Evolutionary conservation across 805 yeast genomes (phyloP).

Genomic region (Candida lessepsii): DNA sequence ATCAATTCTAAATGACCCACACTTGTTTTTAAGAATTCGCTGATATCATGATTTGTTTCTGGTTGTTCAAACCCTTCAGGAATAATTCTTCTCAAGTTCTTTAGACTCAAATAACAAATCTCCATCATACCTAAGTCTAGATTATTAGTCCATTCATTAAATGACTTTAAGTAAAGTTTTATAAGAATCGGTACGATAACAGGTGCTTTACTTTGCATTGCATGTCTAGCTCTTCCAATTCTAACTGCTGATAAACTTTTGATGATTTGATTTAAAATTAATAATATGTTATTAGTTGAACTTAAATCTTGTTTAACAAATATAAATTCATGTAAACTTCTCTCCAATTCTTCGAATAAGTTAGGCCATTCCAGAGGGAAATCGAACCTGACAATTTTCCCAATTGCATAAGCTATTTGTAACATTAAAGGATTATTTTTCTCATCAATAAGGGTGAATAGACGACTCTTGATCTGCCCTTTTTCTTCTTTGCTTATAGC

Average conservation of each 20-base stretch:
- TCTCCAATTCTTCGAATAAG: slow-evolving; percentile 63
- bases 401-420: slow-evolving; percentile 83
- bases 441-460: slow-evolving; percentile 63
- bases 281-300: slow-evolving; percentile 59
- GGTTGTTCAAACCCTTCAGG: slow-evolving; percentile 76
- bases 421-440: slow-evolving; percentile 70
- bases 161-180: slow-evolving; percentile 56
- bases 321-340: slow-evolving; percentile 43
- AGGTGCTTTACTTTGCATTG: slow-evolving; percentile 72
- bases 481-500: slow-evolving; percentile 66
- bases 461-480: slow-evolving; percentile 51
- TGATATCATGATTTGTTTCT: slow-evolving; percentile 55
- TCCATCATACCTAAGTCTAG: slow-evolving; percentile 59
- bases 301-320: slow-evolving; percentile 44
- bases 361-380: slow-evolving; percentile 87
- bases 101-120: slow-evolving; percentile 74
- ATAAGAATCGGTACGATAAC: slow-evolving; percentile 58
- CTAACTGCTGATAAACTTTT: slow-evolving; percentile 73
- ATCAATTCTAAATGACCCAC: slow-evolving; percentile 60
- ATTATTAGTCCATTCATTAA: slow-evolving; percentile 59
- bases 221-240: slow-evolving; percentile 79
- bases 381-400: slow-evolving; percentile 77
- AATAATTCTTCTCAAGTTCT: slow-evolving; percentile 68
- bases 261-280: slow-evolving; percentile 72
- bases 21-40: slow-evolving; percentile 58